phyloP scores from a whole-genome alignment of 345 rosid genomes.

The Citrus unshiu region DNA sequence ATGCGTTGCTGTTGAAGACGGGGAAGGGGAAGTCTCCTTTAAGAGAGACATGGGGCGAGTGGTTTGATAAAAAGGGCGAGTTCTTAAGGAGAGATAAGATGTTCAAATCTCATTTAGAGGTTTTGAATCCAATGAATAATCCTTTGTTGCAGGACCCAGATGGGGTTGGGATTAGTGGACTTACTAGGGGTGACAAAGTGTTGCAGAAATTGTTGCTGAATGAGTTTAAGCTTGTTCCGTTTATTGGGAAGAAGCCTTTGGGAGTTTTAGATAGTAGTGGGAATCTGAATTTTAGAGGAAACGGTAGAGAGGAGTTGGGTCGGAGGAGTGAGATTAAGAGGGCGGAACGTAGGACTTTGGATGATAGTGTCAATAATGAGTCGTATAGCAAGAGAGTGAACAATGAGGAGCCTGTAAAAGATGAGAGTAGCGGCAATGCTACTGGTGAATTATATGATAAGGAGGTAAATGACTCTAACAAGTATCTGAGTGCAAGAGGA shows the following conservation, averaged over 20 bases:
- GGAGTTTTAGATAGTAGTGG: constrained; percentile 32
- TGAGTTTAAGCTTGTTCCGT: constrained; percentile 64
- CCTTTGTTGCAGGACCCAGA: constrained; percentile 95
- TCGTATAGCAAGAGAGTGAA: not conserved
- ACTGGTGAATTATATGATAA: not conserved
- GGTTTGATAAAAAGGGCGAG: constrained; percentile 92
- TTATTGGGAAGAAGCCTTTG: constrained; percentile 57
- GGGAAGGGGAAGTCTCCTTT: constrained; percentile 58
- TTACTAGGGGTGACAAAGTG: constrained; percentile 71
- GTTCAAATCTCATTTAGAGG: constrained; percentile 77
- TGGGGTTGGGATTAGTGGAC: constrained; percentile 64
- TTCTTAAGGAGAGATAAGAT: constrained; percentile 80
- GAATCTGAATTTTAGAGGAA: constrained; percentile 11
- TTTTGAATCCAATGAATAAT: constrained; percentile 74
- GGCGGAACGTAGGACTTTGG: constrained; percentile 53
- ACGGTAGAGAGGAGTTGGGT: constrained; percentile 13
- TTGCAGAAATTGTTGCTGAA: constrained; percentile 66
- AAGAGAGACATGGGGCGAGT: constrained; percentile 92
- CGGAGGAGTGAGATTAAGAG: constrained; percentile 35
- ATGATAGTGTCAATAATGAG: constrained; percentile 19
- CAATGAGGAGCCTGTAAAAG: not conserved
- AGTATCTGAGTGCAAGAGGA: not conserved
- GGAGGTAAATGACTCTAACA: not conserved
- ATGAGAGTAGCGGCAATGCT: not conserved
- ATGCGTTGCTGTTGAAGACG: constrained; percentile 61